Base-by-base conservation (phyloP, 148 eudicot species). In the Hydrangea macrophylla region DNA sequence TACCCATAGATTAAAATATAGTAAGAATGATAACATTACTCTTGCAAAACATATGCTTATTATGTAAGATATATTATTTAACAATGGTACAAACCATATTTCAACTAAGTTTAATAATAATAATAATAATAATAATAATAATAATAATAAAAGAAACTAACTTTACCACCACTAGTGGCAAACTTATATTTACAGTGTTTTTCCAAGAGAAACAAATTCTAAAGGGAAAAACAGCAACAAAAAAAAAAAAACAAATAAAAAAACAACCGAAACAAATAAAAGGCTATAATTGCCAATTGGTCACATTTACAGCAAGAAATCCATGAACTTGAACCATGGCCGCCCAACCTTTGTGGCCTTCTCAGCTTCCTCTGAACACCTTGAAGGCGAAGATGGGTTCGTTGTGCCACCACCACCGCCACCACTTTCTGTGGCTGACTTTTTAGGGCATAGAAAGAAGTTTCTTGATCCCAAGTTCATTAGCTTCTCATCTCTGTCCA, bases 401-500 rank as follows among this genome's bases (percentile, higher is more conserved):
- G 69, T 25, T 36, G 55, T 55, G 40, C 3, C 48, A 5, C 12
- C 50, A 25, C 63, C 53, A 58, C 63, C 23, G 32, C 62, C 18
- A 9, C 60, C 73, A 55, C 54, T 55, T 25, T 61, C 55, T 17
- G 53, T 57, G 31, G 60, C 69, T 24, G 40, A 56, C 48, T 35
- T 75, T 65, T 67, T 78, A 6, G 78, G 82, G 75, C 91, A 90
- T 20, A 92, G 69, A 75, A 90, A 92, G 79, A 92, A 92, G 78
- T 89, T 92, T 55, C 98, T 82, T 3, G 98, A 89, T 9, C 98
- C 98, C 64, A 92, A 70, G 0, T 77, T 55, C 22, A 72, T 69
- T 56, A 92, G 70, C 74, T 83, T 84, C 79, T 92, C 98, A 26
- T 80, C 83, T 62, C 79, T 81, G 54, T 83, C 74, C 79, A 92